Evolutionary conservation across 305 asterid genomes (phyloP).

Genomic region (Coffea humblotiana): DNA sequence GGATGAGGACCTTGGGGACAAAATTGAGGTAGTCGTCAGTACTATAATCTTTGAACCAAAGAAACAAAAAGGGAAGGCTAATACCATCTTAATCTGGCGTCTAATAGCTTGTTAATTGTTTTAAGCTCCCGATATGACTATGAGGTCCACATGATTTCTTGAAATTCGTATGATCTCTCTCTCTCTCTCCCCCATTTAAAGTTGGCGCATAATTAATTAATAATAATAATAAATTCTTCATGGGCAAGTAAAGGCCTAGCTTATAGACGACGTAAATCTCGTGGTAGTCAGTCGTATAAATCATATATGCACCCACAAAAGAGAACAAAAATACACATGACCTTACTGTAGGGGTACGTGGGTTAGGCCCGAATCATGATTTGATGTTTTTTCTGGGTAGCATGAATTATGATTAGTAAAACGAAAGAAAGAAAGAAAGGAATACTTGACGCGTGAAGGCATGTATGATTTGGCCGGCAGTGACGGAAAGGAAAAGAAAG

Average conservation of each 20-base stretch:
- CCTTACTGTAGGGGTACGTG: not conserved
- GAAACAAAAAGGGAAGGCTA: not conserved
- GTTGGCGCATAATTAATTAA: too few species aligned
- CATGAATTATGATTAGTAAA: not conserved
- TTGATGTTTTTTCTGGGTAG: too few species aligned
- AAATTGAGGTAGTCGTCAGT: too few species aligned
- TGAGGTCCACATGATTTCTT: not conserved
- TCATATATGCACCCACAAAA: not conserved
- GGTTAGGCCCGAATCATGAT: not conserved
- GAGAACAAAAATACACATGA: not conserved
- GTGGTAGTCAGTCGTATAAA: not conserved
- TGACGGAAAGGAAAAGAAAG: constrained; percentile 2
- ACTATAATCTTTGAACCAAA: not conserved
- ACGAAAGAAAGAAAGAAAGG: not conserved
- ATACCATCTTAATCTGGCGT: too few species aligned
- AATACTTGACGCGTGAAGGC: not conserved
- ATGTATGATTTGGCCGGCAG: constrained; percentile 15
- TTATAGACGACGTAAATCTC: too few species aligned
- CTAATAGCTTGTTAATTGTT: too few species aligned
- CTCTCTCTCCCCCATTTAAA: too few species aligned
- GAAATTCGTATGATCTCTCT: not conserved
- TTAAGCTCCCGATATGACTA: too few species aligned
- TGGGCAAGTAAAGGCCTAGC: not conserved
- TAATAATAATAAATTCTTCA: not conserved
- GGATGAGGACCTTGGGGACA: too few species aligned